Conservation (phyloP, 345 rosid species). For the Moricandia arvensis region DNA sequence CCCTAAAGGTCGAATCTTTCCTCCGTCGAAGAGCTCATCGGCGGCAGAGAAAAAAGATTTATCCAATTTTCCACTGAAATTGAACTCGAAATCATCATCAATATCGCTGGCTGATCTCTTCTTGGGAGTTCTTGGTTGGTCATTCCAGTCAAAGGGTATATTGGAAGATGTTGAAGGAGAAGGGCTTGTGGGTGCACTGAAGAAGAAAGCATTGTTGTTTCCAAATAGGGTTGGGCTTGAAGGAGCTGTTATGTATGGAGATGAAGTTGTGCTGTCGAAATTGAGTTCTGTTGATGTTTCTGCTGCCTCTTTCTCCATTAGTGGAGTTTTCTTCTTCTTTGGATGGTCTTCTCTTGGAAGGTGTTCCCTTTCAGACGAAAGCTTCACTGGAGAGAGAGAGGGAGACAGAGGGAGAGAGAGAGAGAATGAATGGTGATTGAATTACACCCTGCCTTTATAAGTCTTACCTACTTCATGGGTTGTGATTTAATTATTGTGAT, state of each 20-base stretch:
- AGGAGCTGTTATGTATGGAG: conserved; percentile 97
- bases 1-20: conserved; percentile 74
- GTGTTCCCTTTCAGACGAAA: conserved; percentile 26
- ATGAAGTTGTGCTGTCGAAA: conserved; percentile 77
- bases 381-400: conserved; percentile 33
- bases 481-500: conserved; percentile 27
- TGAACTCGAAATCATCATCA: conserved; percentile 65
- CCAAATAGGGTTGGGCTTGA: conserved; percentile 85
- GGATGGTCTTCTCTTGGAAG: conserved; percentile 27
- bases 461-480: conserved; percentile 32
- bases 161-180: conserved; percentile 41
- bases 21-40: conserved; percentile 85
- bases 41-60: conserved; percentile 70
- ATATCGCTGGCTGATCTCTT: conserved; percentile 32
- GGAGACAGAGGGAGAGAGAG: too few relatives aligned
- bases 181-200: conserved; percentile 75
- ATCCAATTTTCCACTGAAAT: conserved; percentile 68
- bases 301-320: conserved; percentile 55
- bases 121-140: conserved; percentile 30
- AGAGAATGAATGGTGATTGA: conserved; percentile 14
- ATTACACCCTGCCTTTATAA: conserved; percentile 52
- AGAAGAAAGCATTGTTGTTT: conserved; percentile 42
- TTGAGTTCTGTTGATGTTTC: conserved; percentile 51
- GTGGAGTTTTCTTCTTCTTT: background rate
- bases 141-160: conserved; percentile 12